phyloP scores from a whole-genome alignment of 352 stramenopile genomes.

The Phytopythium ostracodes region DNA sequence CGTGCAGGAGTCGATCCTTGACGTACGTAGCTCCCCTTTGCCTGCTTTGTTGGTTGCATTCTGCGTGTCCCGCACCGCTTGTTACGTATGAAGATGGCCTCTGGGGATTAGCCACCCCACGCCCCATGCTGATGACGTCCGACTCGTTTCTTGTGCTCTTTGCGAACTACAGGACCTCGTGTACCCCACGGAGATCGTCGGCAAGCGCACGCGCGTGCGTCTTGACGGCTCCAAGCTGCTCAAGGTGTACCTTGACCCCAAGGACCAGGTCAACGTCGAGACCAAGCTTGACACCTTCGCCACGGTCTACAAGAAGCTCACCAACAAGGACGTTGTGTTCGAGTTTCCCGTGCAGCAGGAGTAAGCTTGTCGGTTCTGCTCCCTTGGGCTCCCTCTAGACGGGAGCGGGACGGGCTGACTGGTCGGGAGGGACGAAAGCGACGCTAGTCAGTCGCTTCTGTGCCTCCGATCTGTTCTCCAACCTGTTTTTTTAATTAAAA shows the following conservation, averaged over 20 bases:
- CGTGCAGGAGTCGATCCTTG: constrained; percentile 99
- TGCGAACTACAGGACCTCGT: constrained; percentile 96
- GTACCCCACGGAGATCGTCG: constrained; percentile 99
- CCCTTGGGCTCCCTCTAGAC: too few species aligned
- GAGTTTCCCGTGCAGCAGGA: constrained; percentile 92
- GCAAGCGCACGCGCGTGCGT: constrained; percentile 98
- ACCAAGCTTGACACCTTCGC: constrained; percentile 99
- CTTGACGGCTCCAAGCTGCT: constrained; percentile 97
- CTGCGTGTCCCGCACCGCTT: constrained; percentile 9
- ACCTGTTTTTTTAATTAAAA: constrained; percentile 1
- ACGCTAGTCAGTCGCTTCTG: neutral
- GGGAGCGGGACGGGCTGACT: neutral
- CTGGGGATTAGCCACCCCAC: constrained; percentile 87
- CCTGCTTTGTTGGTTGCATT: constrained; percentile 5
- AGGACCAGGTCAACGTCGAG: constrained; percentile 99
- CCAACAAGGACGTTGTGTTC: constrained; percentile 99
- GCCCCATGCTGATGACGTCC: constrained; percentile 74
- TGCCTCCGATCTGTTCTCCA: neutral
- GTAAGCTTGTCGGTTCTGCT: constrained; percentile 44
- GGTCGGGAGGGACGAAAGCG: neutral
- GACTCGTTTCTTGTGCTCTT: constrained; percentile 11
- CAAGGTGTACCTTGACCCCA: constrained; percentile 98
- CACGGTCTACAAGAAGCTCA: constrained; percentile 99
- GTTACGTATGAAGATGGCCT: constrained; percentile 84
- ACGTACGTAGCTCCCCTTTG: constrained; percentile 72